Base-by-base conservation (phyloP, 495 filamentous ascomycete genomes). In the Hyaloscypha variabilis region DNA sequence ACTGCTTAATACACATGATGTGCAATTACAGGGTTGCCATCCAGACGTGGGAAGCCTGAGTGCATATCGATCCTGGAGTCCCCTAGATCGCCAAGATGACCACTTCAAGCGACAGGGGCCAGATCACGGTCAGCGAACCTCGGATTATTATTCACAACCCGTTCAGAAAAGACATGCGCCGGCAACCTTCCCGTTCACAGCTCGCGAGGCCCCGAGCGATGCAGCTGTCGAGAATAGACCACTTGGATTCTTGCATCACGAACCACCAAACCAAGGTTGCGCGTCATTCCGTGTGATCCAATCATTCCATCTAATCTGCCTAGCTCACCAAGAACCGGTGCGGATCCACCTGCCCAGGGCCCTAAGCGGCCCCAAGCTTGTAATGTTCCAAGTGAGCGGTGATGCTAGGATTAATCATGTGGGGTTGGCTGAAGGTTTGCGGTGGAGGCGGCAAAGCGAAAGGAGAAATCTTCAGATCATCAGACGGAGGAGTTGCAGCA, bases 351-450 rank as follows among this genome's bases (percentile, higher is more conserved):
- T 46, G 26, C 21, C 34, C 52, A 59, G 36, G 60, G 51, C 52
- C 60, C 56, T 55, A 58, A 67, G 66, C 63, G 60, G 51, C 59
- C 65, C 60, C 55, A 52, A 67, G 66, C 61, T 46, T 17, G 31
- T 57, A 68, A 64, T 58, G 55, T 65, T 65, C 67, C 67, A 69
- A 62, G 57, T 58, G 62, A 65, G 28, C 62, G 67, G 67, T 56
- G 62, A 29, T 56, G 50, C 64, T 46, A 49, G 67, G 57, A 52
- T 62, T 60, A 61, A 54, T 62, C 39, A 46, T 17, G 64, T 66
- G 64, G 64, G 51, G 64, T 65, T 24, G 30, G 61, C 21, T 8
- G 30, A 31, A 14, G 36, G 39, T 34, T 34, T 3, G 31, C n/a
- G n/a, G 31, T 36, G 13, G 39, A 46, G 39, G 39, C 39, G 39